Evolutionary conservation across 2,329 filamentous ascomycete species (phyloP).

Genomic region (Coniochaeta sp.): DNA sequence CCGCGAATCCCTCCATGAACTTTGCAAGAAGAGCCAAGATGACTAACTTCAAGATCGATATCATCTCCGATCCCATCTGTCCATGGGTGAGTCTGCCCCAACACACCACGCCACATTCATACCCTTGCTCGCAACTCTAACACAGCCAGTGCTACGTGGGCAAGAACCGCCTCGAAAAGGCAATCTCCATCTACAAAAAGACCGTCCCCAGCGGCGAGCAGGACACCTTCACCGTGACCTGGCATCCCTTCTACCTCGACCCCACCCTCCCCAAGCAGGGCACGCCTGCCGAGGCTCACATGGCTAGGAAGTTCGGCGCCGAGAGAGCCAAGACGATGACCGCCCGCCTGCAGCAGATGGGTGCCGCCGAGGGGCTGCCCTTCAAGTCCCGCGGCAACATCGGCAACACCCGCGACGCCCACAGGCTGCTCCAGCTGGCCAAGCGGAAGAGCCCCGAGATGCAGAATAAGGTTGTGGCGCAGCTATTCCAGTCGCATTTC

Average conservation of each 20-base stretch:
- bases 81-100: constrained; percentile 48
- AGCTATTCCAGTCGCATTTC: constrained; percentile 60
- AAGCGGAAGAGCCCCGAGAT: constrained; percentile 38
- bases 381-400: constrained; percentile 66
- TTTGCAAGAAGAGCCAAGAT: constrained; percentile 31
- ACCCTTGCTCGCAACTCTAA: constrained; percentile 10
- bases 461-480: constrained; percentile 54
- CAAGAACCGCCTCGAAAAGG: constrained; percentile 65
- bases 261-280: constrained; percentile 46
- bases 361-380: constrained; percentile 59
- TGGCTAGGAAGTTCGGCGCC: constrained; percentile 58
- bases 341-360: constrained; percentile 42
- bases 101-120: no score
- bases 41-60: constrained; percentile 69
- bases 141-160: constrained; percentile 64
- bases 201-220: constrained; percentile 47
- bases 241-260: constrained; percentile 77
- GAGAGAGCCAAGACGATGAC: constrained; percentile 32
- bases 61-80: constrained; percentile 77
- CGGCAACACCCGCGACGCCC: constrained; percentile 73
- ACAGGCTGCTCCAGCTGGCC: constrained; percentile 67
- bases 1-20: background rate
- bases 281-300: constrained; percentile 41
- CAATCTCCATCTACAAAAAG: constrained; percentile 60
- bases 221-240: constrained; percentile 67